Percentiles rank a stretch among this genome's conserved stretches.
Conservation (phyloP, 2,329 filamentous ascomycete species). For the Ceratocystiopsis sp. region DNA sequence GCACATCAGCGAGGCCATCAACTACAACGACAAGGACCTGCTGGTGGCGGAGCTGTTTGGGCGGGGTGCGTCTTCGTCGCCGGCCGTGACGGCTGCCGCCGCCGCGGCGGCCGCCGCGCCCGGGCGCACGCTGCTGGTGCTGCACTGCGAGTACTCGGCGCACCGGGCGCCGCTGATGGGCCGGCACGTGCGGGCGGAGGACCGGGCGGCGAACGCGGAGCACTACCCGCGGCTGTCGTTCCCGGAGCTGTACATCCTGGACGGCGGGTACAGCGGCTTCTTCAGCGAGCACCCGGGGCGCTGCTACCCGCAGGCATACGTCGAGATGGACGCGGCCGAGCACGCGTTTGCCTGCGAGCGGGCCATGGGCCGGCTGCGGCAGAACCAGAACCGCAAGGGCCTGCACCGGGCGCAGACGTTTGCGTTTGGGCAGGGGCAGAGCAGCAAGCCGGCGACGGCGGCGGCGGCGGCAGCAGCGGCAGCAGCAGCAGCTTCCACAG, state of each 20-base stretch:
- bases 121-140: slow-evolving; percentile 65
- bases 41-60: slow-evolving; percentile 62
- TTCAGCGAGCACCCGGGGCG: slow-evolving; percentile 61
- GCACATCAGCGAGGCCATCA: slow-evolving; percentile 83
- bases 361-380: slow-evolving; percentile 83
- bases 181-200: slow-evolving; percentile 75
- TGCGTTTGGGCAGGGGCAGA: slow-evolving; percentile 56
- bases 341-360: slow-evolving; percentile 88
- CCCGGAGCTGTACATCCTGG: slow-evolving; percentile 91
- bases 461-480: neutral
- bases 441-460: neutral
- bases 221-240: slow-evolving; percentile 82
- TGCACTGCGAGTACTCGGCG: slow-evolving; percentile 97
- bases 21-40: slow-evolving; percentile 92
- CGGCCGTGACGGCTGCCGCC: too few relatives aligned
- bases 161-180: slow-evolving; percentile 95
- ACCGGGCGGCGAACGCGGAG: slow-evolving; percentile 72
- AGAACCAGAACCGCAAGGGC: slow-evolving; percentile 62
- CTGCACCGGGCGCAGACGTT: slow-evolving; percentile 82
- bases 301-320: slow-evolving; percentile 89
- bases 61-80: too few relatives aligned
- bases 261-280: slow-evolving; percentile 91
- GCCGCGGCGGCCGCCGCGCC: slow-evolving; percentile 34
- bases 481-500: neutral
- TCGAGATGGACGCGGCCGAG: slow-evolving; percentile 87